A percentile compares a stretch with the other conserved stretches of the same genome.
phyloP scores from a whole-genome alignment of 495 filamentous ascomycete genomes.

The Trichocladium uniseriatum region DNA sequence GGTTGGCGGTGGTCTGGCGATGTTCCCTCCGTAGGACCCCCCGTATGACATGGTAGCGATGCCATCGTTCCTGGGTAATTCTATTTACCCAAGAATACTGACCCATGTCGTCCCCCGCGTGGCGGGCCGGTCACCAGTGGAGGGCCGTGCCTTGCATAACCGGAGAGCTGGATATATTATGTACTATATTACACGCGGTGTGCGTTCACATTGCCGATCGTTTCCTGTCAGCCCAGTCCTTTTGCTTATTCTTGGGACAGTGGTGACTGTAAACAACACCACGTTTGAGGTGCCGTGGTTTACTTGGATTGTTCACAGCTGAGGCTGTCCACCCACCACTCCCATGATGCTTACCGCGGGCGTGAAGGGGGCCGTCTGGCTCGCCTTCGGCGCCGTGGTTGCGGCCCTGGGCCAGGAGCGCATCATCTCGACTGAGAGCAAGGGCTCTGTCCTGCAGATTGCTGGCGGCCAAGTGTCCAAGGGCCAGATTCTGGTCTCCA shows the following conservation, averaged over 20 bases:
- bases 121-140: not conserved
- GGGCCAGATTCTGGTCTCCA: conserved; percentile 44
- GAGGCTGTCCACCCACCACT: not conserved
- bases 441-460: conserved; percentile 34
- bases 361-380: conserved; percentile 18
- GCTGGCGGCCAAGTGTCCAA: conserved; percentile 34
- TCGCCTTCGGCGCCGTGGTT: conserved; percentile 23
- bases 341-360: conserved; percentile 18
- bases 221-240: not conserved
- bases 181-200: conserved; percentile 17
- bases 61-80: conserved; percentile 16
- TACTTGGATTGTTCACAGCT: not conserved
- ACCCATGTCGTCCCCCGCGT: not conserved
- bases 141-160: conserved; percentile 25
- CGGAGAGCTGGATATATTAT: conserved; percentile 7
- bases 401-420: conserved; percentile 47
- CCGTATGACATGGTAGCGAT: conserved; percentile 11
- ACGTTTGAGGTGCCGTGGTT: not conserved
- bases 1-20: conserved; percentile 9
- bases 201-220: not conserved
- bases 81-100: conserved; percentile 24
- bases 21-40: conserved; percentile 10
- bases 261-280: not conserved
- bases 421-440: conserved; percentile 42
- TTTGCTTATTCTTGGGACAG: not conserved